These are phyloP conservation scores for Citrus sp. DNA, from an alignment of 345 rosid species.

Conservation along the genomic window DNA sequence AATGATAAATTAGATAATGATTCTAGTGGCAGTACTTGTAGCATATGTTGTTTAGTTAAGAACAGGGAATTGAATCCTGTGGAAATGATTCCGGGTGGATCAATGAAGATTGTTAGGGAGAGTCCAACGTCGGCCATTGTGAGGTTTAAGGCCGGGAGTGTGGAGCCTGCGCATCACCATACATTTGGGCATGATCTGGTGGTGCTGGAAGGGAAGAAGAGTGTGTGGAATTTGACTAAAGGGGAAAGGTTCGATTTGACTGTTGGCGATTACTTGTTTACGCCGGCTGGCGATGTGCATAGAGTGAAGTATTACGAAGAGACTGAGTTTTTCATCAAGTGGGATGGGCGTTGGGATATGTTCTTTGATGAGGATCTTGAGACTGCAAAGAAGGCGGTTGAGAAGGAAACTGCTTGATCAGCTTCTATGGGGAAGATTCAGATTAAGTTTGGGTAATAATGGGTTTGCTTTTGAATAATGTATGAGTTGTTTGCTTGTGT, in stretches of 20 bases:
- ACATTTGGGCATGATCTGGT: conserved; percentile 85
- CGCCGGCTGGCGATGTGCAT: conserved; percentile 82
- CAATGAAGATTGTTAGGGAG: conserved; percentile 91
- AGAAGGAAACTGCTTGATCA: too few species aligned
- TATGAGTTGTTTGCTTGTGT: too few species aligned
- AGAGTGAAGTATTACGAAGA: conserved; percentile 86
- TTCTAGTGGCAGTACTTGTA: conserved; percentile 25
- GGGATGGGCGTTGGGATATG: neutral
- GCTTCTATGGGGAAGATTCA: neutral
- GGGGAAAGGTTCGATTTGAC: conserved; percentile 38
- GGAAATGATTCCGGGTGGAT: conserved; percentile 76
- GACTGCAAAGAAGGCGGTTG: too few species aligned
- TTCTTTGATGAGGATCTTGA: conserved; percentile 7
- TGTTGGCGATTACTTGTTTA: conserved; percentile 71
- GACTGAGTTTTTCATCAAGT: conserved; percentile 22
- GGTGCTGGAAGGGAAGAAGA: conserved; percentile 46
- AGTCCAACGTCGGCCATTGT: conserved; percentile 80
- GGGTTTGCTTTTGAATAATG: too few species aligned
- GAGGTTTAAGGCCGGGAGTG: conserved; percentile 73
- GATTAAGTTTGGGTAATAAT: too few species aligned
- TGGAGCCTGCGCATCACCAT: conserved; percentile 94
- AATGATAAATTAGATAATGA: neutral
- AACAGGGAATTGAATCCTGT: conserved; percentile 52
- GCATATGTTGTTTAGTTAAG: conserved; percentile 62
- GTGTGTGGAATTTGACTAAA: too few species aligned